Base-by-base conservation (phyloP, 768 basidiomycete species). In the Tricholoma bakamatsutake region DNA sequence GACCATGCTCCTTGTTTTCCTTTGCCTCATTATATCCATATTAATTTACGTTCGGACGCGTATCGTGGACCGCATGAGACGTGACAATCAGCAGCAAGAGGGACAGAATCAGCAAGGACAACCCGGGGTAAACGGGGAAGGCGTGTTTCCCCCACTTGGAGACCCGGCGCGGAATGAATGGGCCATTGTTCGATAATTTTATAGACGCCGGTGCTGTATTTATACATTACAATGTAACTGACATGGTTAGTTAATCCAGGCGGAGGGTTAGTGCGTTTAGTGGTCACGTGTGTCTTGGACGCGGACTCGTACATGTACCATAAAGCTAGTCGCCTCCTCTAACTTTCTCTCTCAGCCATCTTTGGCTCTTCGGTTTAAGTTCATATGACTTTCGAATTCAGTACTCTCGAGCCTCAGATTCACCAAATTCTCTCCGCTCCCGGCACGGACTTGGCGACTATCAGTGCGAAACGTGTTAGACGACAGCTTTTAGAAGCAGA, bases 381-480 rank as follows among this genome's bases (percentile, higher is more conserved):
- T 48, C 35, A 60, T 54, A 87, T 86, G 84, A 64, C 65, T 57
- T 74, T 81, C 64, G 77, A 85, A 65, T 72, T 83, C 47, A 62
- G 67, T 57, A 70, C 76, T 56, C 77, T 90, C 60, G 80, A 84
- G 68, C 76, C 79, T 11, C 77, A 73, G 57, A 86, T 93, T 65
- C 77, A 76, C 60, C 72, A 76, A 56, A 90, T 93, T 67, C 82
- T 93, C 51, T 77, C 81, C 30, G 85, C 86, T 17, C 91, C 91
- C 3, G 85, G 82, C 47, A 86, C 81, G 47, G 88, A 93, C 76
- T 78, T 93, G 63, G 58, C 76, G 46, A 88, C 86, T 46, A 90
- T 93, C 70, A 89, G 85, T 67, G 93, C 93, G 46, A 96, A 92
- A 73, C 85, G 84, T 71, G 92, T 97, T 63, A 83, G 94, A 60